Evolutionary conservation across 345 rosid genomes (phyloP), one percentile per base, ranked within the genome.

Genomic region (Clausena lansium): DNA sequence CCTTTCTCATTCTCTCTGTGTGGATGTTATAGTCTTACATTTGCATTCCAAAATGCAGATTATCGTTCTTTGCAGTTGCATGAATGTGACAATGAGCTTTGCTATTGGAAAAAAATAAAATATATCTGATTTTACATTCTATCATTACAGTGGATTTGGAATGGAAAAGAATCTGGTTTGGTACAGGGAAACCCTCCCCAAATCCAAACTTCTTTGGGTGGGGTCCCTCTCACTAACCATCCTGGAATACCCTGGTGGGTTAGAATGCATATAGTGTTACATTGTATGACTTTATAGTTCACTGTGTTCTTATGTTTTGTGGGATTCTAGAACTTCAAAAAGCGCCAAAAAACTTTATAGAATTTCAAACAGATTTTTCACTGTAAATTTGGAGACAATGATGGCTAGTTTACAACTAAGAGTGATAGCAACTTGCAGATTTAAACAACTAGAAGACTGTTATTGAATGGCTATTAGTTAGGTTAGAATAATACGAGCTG

Each of bases 1-100:
- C 36, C 65, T 60, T 69, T 9, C 77, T 38, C 32, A 27, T 81
- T 47, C 32, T 33, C 32, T 62, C 76, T 70, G 47, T 33, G 38
- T 35, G 33, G 24, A 45, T 77, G 28, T 59, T 64, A 20, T 45
- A 19, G n/a, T 2, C 47, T 70, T 58, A 67, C 24, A 66, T 33
- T 52, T 76, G 63, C 32, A 15, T 52, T 65, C 33, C 54, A 45
- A 52, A 6, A 13, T 75, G 32, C 64, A 13, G 47, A 7, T 60
- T 38, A 10, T 36, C 38, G 54, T n/a, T 59, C 41, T 41, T 39
- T 1, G 5, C 36, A 38, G 2, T 25, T 9, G 30, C 28, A 20
- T 45, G 22, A 41, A 62, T 45, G 27, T 45, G 32, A 47, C 11
- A 63, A 2, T 41, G 38, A 19, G 7, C 38, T 10, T 8, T 33